Evolutionary conservation across 768 basidiomycete genomes (phyloP).

Genomic region (Leccinum pellstonianum): DNA sequence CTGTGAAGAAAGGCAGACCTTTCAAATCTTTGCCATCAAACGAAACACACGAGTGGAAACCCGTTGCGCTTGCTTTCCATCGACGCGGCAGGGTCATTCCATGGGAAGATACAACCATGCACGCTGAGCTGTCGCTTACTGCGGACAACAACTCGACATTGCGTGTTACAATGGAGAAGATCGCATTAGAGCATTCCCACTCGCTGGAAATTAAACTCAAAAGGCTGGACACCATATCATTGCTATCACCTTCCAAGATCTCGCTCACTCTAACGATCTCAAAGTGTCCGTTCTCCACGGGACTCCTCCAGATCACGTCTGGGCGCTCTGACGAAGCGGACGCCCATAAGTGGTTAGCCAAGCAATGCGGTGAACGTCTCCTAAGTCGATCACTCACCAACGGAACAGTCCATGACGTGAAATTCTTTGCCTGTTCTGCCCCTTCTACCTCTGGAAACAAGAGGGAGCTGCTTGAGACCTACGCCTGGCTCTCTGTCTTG

Average conservation of each 20-base stretch:
- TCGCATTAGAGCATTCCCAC: slow-evolving; percentile 3
- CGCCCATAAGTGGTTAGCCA: slow-evolving; percentile 3
- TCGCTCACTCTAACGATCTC: slow-evolving; percentile 16
- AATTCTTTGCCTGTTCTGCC: slow-evolving; percentile 15
- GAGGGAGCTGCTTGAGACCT: slow-evolving; percentile 1
- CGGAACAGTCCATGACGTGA: slow-evolving; percentile 20
- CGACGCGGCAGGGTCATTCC: neutral
- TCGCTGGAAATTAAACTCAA: neutral
- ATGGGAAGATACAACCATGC: slow-evolving; percentile 19
- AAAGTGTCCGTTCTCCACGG: slow-evolving; percentile 14
- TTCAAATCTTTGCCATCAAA: neutral
- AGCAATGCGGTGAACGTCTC: slow-evolving; percentile 6
- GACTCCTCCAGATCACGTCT: slow-evolving; percentile 10
- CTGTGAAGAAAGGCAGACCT: neutral
- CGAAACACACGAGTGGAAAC: slow-evolving; percentile 1
- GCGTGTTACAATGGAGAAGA: neutral
- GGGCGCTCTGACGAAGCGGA: neutral
- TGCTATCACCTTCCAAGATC: neutral
- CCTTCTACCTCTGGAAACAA: neutral
- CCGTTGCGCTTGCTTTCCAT: slow-evolving; percentile 15
- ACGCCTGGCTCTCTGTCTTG: slow-evolving; percentile 19
- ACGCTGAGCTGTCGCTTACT: slow-evolving; percentile 10
- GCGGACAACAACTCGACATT: neutral
- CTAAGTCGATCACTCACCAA: slow-evolving; percentile 18
- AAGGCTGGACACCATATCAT: neutral